Conservation (phyloP, 192 early-diverging fungal genomes). For the Gamsiella multidivaricata region DNA sequence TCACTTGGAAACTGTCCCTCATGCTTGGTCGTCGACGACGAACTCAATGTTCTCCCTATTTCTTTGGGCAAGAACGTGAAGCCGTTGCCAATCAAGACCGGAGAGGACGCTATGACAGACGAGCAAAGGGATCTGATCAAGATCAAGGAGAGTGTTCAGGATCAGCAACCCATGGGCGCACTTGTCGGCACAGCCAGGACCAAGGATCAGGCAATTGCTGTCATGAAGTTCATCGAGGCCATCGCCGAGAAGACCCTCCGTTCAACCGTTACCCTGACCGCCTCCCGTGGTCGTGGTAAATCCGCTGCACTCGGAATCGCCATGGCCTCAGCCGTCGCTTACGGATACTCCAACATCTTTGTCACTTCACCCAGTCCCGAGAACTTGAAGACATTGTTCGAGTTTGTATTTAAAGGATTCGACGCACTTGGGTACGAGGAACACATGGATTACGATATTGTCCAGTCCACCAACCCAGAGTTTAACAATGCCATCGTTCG, state of each 20-base stretch:
- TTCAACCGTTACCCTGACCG: slow-evolving; percentile 92
- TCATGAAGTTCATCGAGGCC: slow-evolving; percentile 96
- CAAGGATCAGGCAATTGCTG: slow-evolving; percentile 95
- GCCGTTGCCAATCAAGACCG: slow-evolving; percentile 73
- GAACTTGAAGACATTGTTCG: slow-evolving; percentile 98
- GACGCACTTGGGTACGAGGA: slow-evolving; percentile 99
- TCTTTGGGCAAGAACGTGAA: slow-evolving; percentile 95
- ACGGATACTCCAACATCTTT: slow-evolving; percentile 99
- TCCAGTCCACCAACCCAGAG: slow-evolving; percentile 96
- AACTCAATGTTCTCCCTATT: slow-evolving; percentile 96
- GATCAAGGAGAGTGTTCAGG: slow-evolving; percentile 88
- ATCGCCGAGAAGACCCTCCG: slow-evolving; percentile 95
- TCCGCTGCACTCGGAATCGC: slow-evolving; percentile 95
- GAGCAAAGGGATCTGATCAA: slow-evolving; percentile 76
- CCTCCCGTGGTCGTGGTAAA: slow-evolving; percentile 96
- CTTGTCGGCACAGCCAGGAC: slow-evolving; percentile 85
- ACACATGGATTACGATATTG: slow-evolving; percentile 98
- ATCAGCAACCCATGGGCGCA: slow-evolving; percentile 91
- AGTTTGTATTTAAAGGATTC: slow-evolving; percentile 98
- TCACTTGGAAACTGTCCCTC: slow-evolving; percentile 89
- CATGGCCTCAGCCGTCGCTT: slow-evolving; percentile 95
- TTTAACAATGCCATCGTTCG: slow-evolving; percentile 96
- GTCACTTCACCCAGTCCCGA: slow-evolving; percentile 97
- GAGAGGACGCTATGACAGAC: slow-evolving; percentile 59
- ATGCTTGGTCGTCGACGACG: slow-evolving; percentile 96